Evolutionary conservation across 495 filamentous ascomycete species (phyloP).

Genomic region (Lasiosphaeria ovina): DNA sequence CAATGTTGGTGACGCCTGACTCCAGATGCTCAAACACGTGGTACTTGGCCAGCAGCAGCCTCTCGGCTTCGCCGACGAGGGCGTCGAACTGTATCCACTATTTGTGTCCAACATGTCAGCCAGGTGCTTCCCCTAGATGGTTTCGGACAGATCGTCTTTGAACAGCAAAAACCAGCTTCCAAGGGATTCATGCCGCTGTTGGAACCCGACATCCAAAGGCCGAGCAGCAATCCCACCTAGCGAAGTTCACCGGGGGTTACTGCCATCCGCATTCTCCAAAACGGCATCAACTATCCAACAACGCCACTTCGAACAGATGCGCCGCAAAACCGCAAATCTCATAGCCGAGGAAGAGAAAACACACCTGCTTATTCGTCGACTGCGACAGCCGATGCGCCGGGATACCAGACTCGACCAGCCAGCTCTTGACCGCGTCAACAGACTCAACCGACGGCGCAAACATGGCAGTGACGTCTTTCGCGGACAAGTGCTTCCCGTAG

Average conservation of each 20-base stretch:
- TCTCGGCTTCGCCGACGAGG: constrained; percentile 49
- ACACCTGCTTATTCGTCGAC: constrained; percentile 28
- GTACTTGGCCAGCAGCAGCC: constrained; percentile 51
- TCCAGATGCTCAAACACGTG: constrained; percentile 46
- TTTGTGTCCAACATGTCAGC: not conserved
- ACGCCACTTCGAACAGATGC: no score
- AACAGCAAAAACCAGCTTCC: no score
- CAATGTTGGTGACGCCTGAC: constrained; percentile 28
- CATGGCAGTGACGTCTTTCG: constrained; percentile 47
- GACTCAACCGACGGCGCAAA: constrained; percentile 47
- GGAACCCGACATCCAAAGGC: no score
- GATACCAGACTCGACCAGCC: constrained; percentile 53
- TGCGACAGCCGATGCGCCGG: constrained; percentile 22
- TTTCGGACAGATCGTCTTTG: no score
- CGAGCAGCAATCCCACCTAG: no score
- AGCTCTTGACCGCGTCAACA: constrained; percentile 43
- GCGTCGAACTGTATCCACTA: constrained; percentile 55
- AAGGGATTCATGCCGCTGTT: no score
- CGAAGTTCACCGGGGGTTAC: no score
- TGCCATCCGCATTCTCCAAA: no score
- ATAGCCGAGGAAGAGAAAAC: not conserved
- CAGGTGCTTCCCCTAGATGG: no score
- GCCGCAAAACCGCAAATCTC: no score
- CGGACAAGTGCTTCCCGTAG: constrained; percentile 53
- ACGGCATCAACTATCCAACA: no score